Evolutionary conservation across 768 basidiomycete genomes (phyloP).

Genomic region (Hygrocybe coccinea): DNA sequence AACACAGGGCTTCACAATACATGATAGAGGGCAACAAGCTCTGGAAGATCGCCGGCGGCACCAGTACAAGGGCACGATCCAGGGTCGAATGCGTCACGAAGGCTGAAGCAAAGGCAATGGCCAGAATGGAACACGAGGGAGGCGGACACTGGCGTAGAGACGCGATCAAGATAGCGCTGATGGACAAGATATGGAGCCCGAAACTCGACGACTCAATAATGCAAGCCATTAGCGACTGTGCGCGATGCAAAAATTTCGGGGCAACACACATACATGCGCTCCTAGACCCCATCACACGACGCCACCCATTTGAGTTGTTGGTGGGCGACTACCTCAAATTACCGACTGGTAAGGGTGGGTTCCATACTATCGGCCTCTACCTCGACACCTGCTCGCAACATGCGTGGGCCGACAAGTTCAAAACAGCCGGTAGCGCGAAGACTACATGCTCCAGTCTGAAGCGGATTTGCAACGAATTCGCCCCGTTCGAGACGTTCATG

Average conservation of each 20-base stretch:
- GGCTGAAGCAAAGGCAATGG: not conserved
- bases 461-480: conserved; percentile 21
- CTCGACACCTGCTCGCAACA: not conserved
- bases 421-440: conserved; percentile 15
- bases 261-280: not conserved
- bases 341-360: not conserved
- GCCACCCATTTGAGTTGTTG: too few species aligned
- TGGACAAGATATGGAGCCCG: not conserved
- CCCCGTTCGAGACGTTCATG: conserved; percentile 31
- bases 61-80: too few species aligned
- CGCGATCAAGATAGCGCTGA: not conserved
- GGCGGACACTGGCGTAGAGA: not conserved
- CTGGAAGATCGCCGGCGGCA: too few species aligned
- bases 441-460: conserved; percentile 22
- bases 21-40: too few species aligned
- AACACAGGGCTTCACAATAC: too few species aligned
- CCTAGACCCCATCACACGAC: too few species aligned
- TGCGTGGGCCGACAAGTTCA: conserved; percentile 9
- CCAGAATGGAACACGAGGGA: not conserved
- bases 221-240: not conserved
- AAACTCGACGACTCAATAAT: not conserved
- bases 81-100: too few species aligned
- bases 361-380: not conserved
- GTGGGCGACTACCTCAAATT: not conserved
- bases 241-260: not conserved